These are phyloP conservation scores for Clavispora vitiphila DNA, from an alignment of 805 yeast genomes.

Conservation along the genomic window DNA sequence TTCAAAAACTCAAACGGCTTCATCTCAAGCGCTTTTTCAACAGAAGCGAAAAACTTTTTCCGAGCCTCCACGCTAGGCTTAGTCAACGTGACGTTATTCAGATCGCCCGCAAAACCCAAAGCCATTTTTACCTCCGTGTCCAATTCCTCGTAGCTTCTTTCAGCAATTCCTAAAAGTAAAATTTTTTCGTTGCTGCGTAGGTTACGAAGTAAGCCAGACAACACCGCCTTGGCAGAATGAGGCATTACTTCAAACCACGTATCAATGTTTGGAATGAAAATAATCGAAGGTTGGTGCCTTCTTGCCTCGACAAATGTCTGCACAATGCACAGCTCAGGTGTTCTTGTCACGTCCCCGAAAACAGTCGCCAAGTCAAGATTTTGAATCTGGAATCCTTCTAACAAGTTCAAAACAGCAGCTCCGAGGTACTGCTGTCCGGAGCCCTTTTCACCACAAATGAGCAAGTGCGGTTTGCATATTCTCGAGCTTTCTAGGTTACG, in stretches of 20 bases:
- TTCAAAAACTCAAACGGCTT: conserved; percentile 67
- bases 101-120: conserved; percentile 50
- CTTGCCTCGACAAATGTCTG: conserved; percentile 84
- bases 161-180: conserved; percentile 70
- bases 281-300: conserved; percentile 82
- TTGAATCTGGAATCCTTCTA: conserved; percentile 90
- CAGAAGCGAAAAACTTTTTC: conserved; percentile 46
- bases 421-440: conserved; percentile 85
- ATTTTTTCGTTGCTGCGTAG: conserved; percentile 69
- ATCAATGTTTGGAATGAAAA: conserved; percentile 78
- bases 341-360: conserved; percentile 70
- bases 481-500: conserved; percentile 51
- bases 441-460: conserved; percentile 70
- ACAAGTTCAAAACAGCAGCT: conserved; percentile 69
- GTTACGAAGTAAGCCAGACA: conserved; percentile 63
- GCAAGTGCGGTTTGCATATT: conserved; percentile 74
- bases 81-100: conserved; percentile 42
- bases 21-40: conserved; percentile 53
- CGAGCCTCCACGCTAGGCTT: conserved; percentile 48
- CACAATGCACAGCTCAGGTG: conserved; percentile 79
- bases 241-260: conserved; percentile 69
- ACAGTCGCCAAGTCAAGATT: conserved; percentile 74
- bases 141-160: conserved; percentile 34
- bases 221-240: conserved; percentile 63
- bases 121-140: conserved; percentile 45